Evolutionary conservation across 805 yeast genomes (phyloP).

Genomic region (Scheffersomyces spartinae): DNA sequence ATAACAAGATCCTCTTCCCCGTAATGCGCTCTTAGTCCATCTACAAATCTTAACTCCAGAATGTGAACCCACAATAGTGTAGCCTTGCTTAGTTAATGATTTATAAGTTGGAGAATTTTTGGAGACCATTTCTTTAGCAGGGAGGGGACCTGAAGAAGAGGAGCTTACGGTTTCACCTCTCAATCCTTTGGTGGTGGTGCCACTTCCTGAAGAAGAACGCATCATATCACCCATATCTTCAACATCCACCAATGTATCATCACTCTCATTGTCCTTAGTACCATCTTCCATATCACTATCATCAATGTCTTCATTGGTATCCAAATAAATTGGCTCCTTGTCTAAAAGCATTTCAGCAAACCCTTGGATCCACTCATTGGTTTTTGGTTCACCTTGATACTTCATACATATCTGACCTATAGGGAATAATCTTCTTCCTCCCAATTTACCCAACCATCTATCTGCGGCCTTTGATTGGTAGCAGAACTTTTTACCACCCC

Average conservation of each 20-base stretch:
- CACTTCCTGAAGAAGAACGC: conserved; percentile 14
- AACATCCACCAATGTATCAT: conserved; percentile 56
- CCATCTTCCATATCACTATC: conserved; percentile 38
- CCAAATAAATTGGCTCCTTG: conserved; percentile 50
- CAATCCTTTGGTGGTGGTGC: conserved; percentile 7
- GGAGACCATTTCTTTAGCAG: conserved; percentile 75
- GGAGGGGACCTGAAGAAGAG: conserved; percentile 3
- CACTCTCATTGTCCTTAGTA: conserved; percentile 14
- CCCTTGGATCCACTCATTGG: conserved; percentile 57
- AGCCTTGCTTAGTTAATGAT: conserved; percentile 85
- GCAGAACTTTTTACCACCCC: conserved; percentile 69
- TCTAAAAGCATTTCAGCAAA: conserved; percentile 55
- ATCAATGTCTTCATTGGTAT: conserved; percentile 47
- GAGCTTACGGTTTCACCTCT: conserved; percentile 4
- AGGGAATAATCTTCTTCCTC: conserved; percentile 80
- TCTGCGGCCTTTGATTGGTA: conserved; percentile 75
- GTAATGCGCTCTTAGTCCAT: conserved; percentile 90
- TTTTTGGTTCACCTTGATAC: conserved; percentile 44
- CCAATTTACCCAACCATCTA: conserved; percentile 64
- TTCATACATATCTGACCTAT: conserved; percentile 78
- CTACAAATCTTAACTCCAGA: conserved; percentile 93
- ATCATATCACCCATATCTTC: conserved; percentile 76
- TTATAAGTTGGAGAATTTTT: conserved; percentile 81
- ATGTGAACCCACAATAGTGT: conserved; percentile 85
- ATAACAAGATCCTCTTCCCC: conserved; percentile 93